A percentile compares a stretch with the other conserved stretches of the same genome.
Evolutionary conservation across 805 yeast genomes (phyloP).

Genomic region (Candida maltosa): DNA sequence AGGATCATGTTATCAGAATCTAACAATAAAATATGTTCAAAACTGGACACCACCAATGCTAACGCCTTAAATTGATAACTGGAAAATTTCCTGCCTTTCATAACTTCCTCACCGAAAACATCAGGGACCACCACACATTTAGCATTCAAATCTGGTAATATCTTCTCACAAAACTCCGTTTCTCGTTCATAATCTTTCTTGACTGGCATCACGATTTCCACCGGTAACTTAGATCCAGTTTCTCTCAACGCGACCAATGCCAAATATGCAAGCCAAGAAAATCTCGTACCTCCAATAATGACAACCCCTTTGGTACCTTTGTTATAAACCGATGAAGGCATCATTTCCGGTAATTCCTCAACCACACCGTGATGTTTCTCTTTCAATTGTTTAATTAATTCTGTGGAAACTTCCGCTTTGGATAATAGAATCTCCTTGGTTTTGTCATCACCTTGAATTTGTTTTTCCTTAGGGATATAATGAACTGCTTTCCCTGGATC

Average conservation of each 20-base stretch:
- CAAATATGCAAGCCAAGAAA: slow-evolving; percentile 34
- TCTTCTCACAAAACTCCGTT: slow-evolving; percentile 47
- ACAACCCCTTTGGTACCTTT: slow-evolving; percentile 28
- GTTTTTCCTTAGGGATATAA: slow-evolving; percentile 16
- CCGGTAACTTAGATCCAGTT: slow-evolving; percentile 36
- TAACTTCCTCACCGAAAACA: slow-evolving; percentile 52
- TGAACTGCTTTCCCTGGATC: slow-evolving; percentile 16
- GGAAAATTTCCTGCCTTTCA: slow-evolving; percentile 39
- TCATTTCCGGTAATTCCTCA: slow-evolving; percentile 18
- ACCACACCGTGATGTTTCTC: slow-evolving; percentile 18
- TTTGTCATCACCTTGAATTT: slow-evolving; percentile 14
- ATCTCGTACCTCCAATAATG: slow-evolving; percentile 32
- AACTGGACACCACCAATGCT: slow-evolving; percentile 37
- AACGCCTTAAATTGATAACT: slow-evolving; percentile 71
- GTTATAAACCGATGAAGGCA: slow-evolving; percentile 17
- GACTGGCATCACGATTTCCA: slow-evolving; percentile 35
- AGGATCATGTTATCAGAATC: slow-evolving; percentile 34
- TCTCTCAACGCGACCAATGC: slow-evolving; percentile 30
- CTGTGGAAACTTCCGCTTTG: slow-evolving; percentile 22
- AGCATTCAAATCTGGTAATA: slow-evolving; percentile 62
- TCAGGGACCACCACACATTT: slow-evolving; percentile 55
- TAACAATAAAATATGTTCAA: slow-evolving; percentile 29
- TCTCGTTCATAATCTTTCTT: slow-evolving; percentile 30
- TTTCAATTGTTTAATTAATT: slow-evolving; percentile 18
- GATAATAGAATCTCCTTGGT: slow-evolving; percentile 23